Evolutionary conservation across 2,329 filamentous ascomycete species (phyloP).

Genomic region (Calonectria hongkongensis): DNA sequence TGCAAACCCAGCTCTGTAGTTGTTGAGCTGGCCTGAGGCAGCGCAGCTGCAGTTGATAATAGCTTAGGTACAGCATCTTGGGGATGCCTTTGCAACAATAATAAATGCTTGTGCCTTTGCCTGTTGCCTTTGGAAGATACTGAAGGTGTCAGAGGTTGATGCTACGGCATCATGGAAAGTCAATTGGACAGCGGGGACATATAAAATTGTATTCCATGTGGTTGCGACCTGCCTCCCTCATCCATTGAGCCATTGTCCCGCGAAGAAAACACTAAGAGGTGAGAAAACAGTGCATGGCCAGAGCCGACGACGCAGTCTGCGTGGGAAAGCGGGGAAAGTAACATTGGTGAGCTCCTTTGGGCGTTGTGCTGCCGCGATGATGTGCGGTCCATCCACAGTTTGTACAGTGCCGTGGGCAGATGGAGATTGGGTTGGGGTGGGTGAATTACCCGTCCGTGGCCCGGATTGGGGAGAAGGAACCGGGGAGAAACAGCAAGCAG

Average conservation of each 20-base stretch:
- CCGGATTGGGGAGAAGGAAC: conserved; percentile 13
- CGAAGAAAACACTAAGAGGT: not conserved
- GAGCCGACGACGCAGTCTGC: not conserved
- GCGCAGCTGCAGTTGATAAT: not conserved
- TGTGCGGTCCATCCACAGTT: conserved; percentile 15
- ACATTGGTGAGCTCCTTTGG: conserved; percentile 39
- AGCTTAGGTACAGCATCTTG: not conserved
- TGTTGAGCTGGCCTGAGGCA: conserved; percentile 13
- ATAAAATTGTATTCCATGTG: not conserved
- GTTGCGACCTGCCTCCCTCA: not conserved
- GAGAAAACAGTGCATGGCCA: not conserved
- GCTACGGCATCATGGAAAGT: conserved; percentile 8
- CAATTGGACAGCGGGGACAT: not conserved
- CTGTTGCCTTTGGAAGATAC: not conserved
- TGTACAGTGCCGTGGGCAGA: conserved; percentile 17
- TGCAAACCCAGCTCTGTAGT: not conserved
- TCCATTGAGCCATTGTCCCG: not conserved
- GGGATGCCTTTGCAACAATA: not conserved
- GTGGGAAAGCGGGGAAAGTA: conserved; percentile 52
- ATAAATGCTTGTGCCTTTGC: not conserved
- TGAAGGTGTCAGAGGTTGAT: not conserved
- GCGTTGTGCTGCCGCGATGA: conserved; percentile 32
- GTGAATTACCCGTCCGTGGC: conserved; percentile 1
- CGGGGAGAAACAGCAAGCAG: conserved; percentile 3
- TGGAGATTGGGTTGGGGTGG: conserved; percentile 27